Conservation (phyloP, 2,329 filamentous ascomycete species). For the Cladobotryum mycophilum region DNA sequence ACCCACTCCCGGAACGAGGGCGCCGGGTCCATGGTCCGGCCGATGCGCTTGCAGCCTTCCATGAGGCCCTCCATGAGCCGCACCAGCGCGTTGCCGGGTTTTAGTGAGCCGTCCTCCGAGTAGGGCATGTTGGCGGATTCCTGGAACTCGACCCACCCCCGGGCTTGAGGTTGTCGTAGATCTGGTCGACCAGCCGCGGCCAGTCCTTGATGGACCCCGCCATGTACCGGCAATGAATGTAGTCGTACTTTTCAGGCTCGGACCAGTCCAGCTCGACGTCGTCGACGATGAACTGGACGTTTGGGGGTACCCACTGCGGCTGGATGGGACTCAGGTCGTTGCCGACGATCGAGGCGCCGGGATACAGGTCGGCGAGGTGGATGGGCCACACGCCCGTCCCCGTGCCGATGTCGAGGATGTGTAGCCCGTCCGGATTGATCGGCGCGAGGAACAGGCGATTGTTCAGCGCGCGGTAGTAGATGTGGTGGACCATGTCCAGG, state of each 20-base stretch:
- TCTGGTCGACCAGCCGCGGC: slow-evolving; percentile 19
- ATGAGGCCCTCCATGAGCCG: slow-evolving; percentile 21
- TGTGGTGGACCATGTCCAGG: slow-evolving; percentile 33
- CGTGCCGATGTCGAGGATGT: slow-evolving; percentile 38
- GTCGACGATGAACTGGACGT: slow-evolving; percentile 53
- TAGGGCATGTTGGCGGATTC: slow-evolving; percentile 32
- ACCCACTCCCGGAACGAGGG: slow-evolving; percentile 24
- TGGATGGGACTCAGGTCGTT: slow-evolving; percentile 39
- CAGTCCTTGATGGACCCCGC: slow-evolving; percentile 28
- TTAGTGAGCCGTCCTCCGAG: slow-evolving; percentile 34
- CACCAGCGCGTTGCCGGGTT: slow-evolving; percentile 28
- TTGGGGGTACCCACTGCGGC: slow-evolving; percentile 46
- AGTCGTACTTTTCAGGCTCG: slow-evolving; percentile 22
- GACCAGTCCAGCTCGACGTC: slow-evolving; percentile 52
- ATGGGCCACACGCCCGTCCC: slow-evolving; percentile 45
- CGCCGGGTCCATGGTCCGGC: slow-evolving; percentile 24
- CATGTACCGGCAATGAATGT: slow-evolving; percentile 31
- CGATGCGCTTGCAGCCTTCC: slow-evolving; percentile 21
- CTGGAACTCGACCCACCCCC: slow-evolving; percentile 42
- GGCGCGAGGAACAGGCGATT: slow-evolving; percentile 31
- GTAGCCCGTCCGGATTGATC: slow-evolving; percentile 31
- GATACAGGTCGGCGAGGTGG: slow-evolving; percentile 32
- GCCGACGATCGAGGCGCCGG: slow-evolving; percentile 30
- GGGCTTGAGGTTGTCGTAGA: slow-evolving; percentile 33
- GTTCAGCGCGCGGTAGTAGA: slow-evolving; percentile 26